Evolutionary conservation across 495 filamentous ascomycete species (phyloP).

Genomic region (Articulospora tetracladia): DNA sequence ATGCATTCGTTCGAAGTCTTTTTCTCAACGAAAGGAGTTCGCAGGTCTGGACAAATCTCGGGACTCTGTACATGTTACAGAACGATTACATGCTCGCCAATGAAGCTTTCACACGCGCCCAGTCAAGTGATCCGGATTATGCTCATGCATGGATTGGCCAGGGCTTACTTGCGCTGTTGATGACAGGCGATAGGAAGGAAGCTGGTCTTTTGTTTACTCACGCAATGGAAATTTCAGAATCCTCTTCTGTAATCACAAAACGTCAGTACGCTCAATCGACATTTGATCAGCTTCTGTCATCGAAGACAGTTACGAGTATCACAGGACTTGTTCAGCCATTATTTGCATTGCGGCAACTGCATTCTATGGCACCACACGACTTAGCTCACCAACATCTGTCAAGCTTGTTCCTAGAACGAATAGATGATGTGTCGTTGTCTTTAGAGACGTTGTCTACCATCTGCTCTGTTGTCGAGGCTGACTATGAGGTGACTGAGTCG

Average conservation of each 20-base stretch:
- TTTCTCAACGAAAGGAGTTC: conserved; percentile 86
- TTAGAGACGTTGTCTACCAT: conserved; percentile 58
- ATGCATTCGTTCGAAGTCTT: conserved; percentile 88
- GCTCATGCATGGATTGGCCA: conserved; percentile 92
- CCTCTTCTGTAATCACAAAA: conserved; percentile 65
- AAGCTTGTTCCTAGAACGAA: conserved; percentile 76
- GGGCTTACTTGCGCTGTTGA: conserved; percentile 68
- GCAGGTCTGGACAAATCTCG: conserved; percentile 86
- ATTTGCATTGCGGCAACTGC: conserved; percentile 82
- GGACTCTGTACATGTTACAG: conserved; percentile 78
- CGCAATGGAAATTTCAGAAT: conserved; percentile 86
- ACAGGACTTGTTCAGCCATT: conserved; percentile 62
- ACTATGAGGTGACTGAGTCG: conserved; percentile 82
- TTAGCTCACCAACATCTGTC: conserved; percentile 71
- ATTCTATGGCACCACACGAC: conserved; percentile 60
- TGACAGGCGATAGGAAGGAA: conserved; percentile 68
- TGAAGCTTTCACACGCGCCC: conserved; percentile 82
- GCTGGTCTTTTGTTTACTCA: conserved; percentile 87
- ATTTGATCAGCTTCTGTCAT: conserved; percentile 70
- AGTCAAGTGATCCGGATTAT: conserved; percentile 91
- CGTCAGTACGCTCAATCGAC: conserved; percentile 70
- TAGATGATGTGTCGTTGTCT: conserved; percentile 57
- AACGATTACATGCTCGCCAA: conserved; percentile 80
- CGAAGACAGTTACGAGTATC: conserved; percentile 52
- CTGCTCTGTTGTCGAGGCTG: conserved; percentile 65